Percentiles rank a stretch among this genome's conserved stretches.
Evolutionary conservation across 371 early-diverging fungal genomes (phyloP).

Genomic region (Blyttiomyces sp.): DNA sequence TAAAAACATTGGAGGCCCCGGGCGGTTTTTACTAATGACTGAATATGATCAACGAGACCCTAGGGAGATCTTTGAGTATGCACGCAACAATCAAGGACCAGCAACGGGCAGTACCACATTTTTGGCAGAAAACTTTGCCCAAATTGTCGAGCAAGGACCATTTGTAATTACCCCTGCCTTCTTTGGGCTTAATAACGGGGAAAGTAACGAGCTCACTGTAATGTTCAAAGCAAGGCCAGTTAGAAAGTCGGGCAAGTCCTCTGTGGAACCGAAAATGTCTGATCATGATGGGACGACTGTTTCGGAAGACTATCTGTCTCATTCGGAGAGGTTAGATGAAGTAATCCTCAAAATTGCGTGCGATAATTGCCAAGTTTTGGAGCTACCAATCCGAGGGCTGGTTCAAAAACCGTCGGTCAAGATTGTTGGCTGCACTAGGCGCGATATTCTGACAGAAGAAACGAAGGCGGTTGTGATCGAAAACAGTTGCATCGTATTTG

Average conservation of each 20-base stretch:
- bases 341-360: conserved; percentile 36
- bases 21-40: conserved; percentile 33
- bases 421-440: conserved; percentile 14
- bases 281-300: neutral
- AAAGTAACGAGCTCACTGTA: conserved; percentile 25
- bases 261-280: neutral
- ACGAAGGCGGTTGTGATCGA: conserved; percentile 8
- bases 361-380: conserved; percentile 41
- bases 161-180: conserved; percentile 37
- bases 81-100: neutral
- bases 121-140: too few species aligned
- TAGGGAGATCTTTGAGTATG: conserved; percentile 30
- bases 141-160: conserved; percentile 3
- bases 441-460: neutral
- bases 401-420: conserved; percentile 31
- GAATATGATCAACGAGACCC: conserved; percentile 22
- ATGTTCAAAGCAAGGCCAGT: conserved; percentile 9
- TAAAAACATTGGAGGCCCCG: conserved; percentile 40
- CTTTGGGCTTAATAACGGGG: conserved; percentile 28
- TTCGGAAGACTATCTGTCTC: neutral
- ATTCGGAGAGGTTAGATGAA: conserved; percentile 17
- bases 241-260: neutral
- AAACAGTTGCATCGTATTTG: conserved; percentile 15
- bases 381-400: conserved; percentile 32
- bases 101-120: too few species aligned